These are phyloP conservation scores for Xylariomycetidae sp. DNA, from an alignment of 2,329 filamentous ascomycete species.

Conservation along the genomic window DNA sequence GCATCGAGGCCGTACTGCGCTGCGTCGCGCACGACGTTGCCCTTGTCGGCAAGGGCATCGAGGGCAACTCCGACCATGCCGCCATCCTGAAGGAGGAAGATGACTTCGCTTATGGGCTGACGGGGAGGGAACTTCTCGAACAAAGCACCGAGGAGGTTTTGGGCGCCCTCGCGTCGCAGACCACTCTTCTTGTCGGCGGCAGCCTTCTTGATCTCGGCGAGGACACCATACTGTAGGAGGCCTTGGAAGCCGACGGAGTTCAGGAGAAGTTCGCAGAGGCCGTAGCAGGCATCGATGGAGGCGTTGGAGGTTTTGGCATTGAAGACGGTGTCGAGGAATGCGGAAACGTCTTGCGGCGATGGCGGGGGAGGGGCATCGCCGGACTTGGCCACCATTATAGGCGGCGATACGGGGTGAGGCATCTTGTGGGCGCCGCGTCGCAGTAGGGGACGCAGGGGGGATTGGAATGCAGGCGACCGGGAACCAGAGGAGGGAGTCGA, in stretches of 20 bases:
- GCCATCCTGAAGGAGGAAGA: slow-evolving; percentile 77
- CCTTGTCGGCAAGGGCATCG: slow-evolving; percentile 87
- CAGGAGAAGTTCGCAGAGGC: slow-evolving; percentile 53
- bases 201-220: slow-evolving; percentile 60
- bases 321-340: slow-evolving; percentile 62
- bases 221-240: slow-evolving; percentile 46
- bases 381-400: slow-evolving; percentile 39
- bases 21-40: slow-evolving; percentile 78
- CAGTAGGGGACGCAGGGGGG: slow-evolving; percentile 2
- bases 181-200: slow-evolving; percentile 92
- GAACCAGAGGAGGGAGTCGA: slow-evolving; percentile 1
- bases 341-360: slow-evolving; percentile 58
- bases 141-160: slow-evolving; percentile 89
- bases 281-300: slow-evolving; percentile 60
- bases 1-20: slow-evolving; percentile 92
- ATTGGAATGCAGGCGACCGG: slow-evolving; percentile 2
- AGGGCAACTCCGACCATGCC: slow-evolving; percentile 67
- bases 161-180: slow-evolving; percentile 77
- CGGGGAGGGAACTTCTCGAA: slow-evolving; percentile 82
- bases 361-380: slow-evolving; percentile 48
- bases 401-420: slow-evolving; percentile 45
- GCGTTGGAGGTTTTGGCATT: slow-evolving; percentile 61
- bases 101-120: slow-evolving; percentile 71
- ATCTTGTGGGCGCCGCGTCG: slow-evolving; percentile 24
- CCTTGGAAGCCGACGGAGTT: slow-evolving; percentile 48